Percentiles rank a stretch among this genome's conserved stretches.
phyloP scores from a whole-genome alignment of 805 yeast genomes.

The Geotrichum ghanense region DNA sequence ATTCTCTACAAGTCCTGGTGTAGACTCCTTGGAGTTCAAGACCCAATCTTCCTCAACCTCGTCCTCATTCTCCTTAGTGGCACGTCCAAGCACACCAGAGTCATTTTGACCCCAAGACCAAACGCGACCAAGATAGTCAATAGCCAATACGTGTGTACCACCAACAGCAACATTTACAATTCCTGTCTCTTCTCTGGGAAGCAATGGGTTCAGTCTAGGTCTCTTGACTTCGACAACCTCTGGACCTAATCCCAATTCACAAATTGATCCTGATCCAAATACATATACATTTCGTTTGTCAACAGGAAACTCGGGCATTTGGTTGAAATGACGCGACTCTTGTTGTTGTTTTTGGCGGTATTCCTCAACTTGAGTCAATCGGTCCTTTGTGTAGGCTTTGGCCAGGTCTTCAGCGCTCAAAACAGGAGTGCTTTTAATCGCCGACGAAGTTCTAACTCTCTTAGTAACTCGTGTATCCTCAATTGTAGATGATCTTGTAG shows the following conservation, averaged over 20 bases:
- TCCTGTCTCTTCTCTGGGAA: slow-evolving; percentile 49
- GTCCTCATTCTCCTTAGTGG: slow-evolving; percentile 56
- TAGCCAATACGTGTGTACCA: slow-evolving; percentile 86
- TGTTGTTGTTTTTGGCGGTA: too few species aligned
- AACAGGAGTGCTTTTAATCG: too few species aligned
- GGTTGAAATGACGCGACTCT: too few species aligned
- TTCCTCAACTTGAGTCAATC: too few species aligned
- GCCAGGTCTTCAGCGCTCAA: too few species aligned
- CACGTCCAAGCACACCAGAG: slow-evolving; percentile 83
- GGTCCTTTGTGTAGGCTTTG: too few species aligned
- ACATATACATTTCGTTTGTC: slow-evolving; percentile 67
- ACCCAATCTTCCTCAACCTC: slow-evolving; percentile 56
- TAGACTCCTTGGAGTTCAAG: slow-evolving; percentile 77
- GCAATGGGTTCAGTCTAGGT: slow-evolving; percentile 79
- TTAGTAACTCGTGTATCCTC: too few species aligned
- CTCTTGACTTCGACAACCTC: slow-evolving; percentile 89
- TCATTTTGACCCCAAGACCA: slow-evolving; percentile 99
- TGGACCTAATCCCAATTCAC: slow-evolving; percentile 97
- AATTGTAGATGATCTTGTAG: too few species aligned
- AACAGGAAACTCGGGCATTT: slow-evolving; percentile 25
- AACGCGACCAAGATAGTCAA: slow-evolving; percentile 63
- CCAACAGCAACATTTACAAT: slow-evolving; percentile 88
- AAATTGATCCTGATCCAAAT: slow-evolving; percentile 96
- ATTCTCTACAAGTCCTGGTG: slow-evolving; percentile 68
- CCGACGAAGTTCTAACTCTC: too few species aligned